Evolutionary conservation across 2,329 filamentous ascomycete species (phyloP), one percentile per base, ranked within the genome.

Genomic region (Talaromyces sp.): DNA sequence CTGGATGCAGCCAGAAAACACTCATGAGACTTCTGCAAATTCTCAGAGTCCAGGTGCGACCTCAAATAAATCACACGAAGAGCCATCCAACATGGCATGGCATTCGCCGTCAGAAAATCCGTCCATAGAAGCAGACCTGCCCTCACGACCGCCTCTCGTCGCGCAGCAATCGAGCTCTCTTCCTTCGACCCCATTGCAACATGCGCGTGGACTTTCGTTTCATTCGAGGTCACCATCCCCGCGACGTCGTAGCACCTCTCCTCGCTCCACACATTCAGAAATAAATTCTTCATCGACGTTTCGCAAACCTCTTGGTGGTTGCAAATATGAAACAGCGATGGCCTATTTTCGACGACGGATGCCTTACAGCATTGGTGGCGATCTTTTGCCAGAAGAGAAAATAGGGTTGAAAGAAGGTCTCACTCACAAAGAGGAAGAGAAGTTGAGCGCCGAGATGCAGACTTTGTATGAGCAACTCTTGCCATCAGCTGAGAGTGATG

Each of bases 151-250:
- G 66, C 79, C 84, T 68, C 78, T 86, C 69, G 79, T 79, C 66
- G 85, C 83, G 56, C 87, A 88, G 61, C 87, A 96, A 75, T 96
- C 94, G 27, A 96, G 86, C 75, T 98, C 94, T 8, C 91, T 97
- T 58, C 94, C 94, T 1, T 96, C 94, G 1, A 98, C 94, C 2
- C 95, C 94, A 8, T 91, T 94, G 74, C 93, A 97, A 76, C 90
- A 91, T 78, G 88, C 93, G 69, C 88, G 92, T 66, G 89, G 93
- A 72, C 90, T 95, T 73, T 90, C 90, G 2, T 91, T 91, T 72
- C 88, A 88, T 75, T 95, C 93, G 58, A 86, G 87, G 73, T 89
- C 88, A 36, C 93, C 92, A 10, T 97, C 93, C 17, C 93, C 94
- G 43, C 90, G 86, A 71, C 88, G 82, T 63, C 81, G 89, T 61